A percentile compares a stretch with the other conserved stretches of the same genome.
Evolutionary conservation across 176 grass and related monocot genomes (phyloP).

Genomic region (Oryza officinalis): DNA sequence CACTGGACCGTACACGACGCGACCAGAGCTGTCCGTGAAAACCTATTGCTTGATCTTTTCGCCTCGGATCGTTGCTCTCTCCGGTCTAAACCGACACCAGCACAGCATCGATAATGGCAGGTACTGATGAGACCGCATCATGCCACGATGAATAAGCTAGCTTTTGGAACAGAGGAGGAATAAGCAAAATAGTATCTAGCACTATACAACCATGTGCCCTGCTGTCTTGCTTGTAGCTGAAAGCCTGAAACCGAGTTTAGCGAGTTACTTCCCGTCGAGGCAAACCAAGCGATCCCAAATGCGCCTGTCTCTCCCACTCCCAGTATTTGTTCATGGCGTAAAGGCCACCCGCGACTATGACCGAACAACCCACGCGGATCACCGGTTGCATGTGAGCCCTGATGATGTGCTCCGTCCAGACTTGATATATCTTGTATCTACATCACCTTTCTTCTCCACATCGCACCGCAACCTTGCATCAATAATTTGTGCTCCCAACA

Average conservation of each 20-base stretch:
- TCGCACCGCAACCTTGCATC: not conserved
- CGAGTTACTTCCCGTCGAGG: not conserved
- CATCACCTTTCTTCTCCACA: not conserved
- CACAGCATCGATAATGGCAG: too few relatives aligned
- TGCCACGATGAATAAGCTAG: not conserved
- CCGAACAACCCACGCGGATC: not conserved
- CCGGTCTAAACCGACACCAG: too few relatives aligned
- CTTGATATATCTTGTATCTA: not conserved
- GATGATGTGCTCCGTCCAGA: not conserved
- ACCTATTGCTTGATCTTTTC: too few relatives aligned
- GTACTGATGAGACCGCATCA: too few relatives aligned
- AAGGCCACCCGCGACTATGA: not conserved
- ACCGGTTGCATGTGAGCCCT: slow-evolving; percentile 13
- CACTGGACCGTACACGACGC: too few relatives aligned
- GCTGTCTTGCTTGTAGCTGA: too few relatives aligned
- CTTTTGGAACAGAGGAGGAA: too few relatives aligned
- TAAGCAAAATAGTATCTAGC: too few relatives aligned
- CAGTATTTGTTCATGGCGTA: not conserved
- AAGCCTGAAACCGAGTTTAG: not conserved
- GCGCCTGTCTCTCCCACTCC: not conserved
- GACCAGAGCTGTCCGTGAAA: too few relatives aligned
- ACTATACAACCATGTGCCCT: not conserved
- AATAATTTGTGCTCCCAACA: not conserved
- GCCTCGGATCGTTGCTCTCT: too few relatives aligned
- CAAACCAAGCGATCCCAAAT: not conserved